Evolutionary conservation across 2,329 filamentous ascomycete genomes (phyloP), one percentile per base, ranked within the genome.

Genomic region (Trichoderma brevicompactum): DNA sequence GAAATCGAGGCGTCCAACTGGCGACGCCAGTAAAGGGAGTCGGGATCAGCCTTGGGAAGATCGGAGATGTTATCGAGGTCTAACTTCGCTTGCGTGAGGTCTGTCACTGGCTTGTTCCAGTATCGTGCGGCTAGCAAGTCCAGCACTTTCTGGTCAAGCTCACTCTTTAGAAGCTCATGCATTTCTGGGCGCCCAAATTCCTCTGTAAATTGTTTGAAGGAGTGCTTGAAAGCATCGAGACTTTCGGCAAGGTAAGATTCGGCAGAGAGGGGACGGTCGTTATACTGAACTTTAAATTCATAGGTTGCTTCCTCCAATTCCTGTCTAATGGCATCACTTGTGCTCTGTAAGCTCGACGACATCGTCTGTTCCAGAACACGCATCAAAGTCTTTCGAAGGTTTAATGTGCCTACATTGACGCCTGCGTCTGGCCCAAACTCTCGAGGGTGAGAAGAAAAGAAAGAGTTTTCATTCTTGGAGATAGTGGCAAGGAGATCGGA

Each of bases 271-370:
- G 94, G 92, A 7, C 95, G 89, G 75, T 99, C 95, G 73, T 99
- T 99, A 80, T 99, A 99, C 77, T 99, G 96, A 5, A 99, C 95
- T 77, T 99, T 99, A 83, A 97, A 99, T 78, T 99, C 94, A 74
- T 99, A 99, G 0, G 92, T 94, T 3, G 95, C 94, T 78, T 99
- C 95, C 73, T 97, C 94, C 0, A 99, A 86, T 76, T 99, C 95
- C 75, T 97, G 92, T 68, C 90, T 90, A 70, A 99, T 97, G 9
- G 93, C 92, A 74, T 97, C 92, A 71, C 91, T 92, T 3, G 95
- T 99, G 64, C 88, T 88, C 71, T 95, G 91, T 63, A 99, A 83
- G 72, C 92, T 97, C 40, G 92, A 88, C 34, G 94, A 94, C 96
- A 99, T 99, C 4, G 93, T 97, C 74, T 97, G 91, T 77, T 99